Base-by-base conservation (phyloP, 306 rosid species). In the Lathyrus sativus region DNA sequence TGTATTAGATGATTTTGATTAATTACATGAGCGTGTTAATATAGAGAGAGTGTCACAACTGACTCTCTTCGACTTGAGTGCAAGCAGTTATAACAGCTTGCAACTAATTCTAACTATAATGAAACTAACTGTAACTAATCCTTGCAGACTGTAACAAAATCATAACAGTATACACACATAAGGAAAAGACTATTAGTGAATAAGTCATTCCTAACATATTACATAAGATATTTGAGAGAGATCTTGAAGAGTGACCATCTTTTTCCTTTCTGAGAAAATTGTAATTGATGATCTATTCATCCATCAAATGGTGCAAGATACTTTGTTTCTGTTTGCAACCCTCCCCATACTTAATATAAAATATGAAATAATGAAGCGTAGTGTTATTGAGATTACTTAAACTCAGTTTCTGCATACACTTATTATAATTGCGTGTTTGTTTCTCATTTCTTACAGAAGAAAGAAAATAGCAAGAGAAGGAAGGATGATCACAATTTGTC, bases 401-500 rank as follows among this genome's bases (percentile, higher is more conserved):
- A 58, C 53, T 50, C 18, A 50, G 51, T 66, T 39, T 66, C 18
- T 49, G 55, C 15, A 17, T 48, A 13, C 49, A 57, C 70, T 58
- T 58, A 29, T 50, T 43, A 43, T 49, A 26, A 60, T 18, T 22
- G 42, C 51, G 41, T 51, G 55, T 66, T 67, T 67, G 45, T 58
- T 73, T 62, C 57, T 6, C 68, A 38, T 26, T 42, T 81, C 65
- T 59, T 56, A 55, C 88, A 93, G 99, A 93, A 90, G 87, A 93
- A 93, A 77, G 95, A 88, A 75, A 88, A 85, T 79, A 93, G 95
- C 95, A 93, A 88, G 86, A 89, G 97, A 81, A 84, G 99, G 86
- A 93, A 93, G 88, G 97, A 93, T 65, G 97, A 86, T 13, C 96
- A 83, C 62, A 91, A 84, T 77, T 71, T 87, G 37, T 35, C 90